Evolutionary conservation across 2,329 filamentous ascomycete genomes (phyloP).

Genomic region (Calonectria pteridis): DNA sequence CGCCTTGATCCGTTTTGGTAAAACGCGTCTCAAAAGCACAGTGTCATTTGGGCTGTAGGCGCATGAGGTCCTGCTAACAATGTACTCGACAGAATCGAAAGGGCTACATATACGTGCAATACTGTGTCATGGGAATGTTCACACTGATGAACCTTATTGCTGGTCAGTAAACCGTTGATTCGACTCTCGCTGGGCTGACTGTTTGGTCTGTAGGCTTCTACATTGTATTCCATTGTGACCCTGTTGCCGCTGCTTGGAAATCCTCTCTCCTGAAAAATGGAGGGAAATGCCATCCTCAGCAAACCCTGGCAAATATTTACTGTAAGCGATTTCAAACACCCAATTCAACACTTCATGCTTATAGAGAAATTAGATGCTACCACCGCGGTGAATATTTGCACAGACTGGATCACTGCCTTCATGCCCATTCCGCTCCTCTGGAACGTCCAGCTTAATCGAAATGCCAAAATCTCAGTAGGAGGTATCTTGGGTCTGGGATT

Average conservation of each 20-base stretch:
- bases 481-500: neutral
- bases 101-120: neutral
- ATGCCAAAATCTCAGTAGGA: neutral
- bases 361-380: neutral
- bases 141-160: neutral
- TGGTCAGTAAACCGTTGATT: neutral
- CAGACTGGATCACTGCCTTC: neutral
- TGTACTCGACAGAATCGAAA: neutral
- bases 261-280: neutral
- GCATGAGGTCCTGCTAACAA: too few species aligned
- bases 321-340: neutral
- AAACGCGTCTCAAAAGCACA: too few species aligned
- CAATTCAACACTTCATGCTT: neutral
- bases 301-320: neutral
- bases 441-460: neutral
- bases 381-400: neutral
- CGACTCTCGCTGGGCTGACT: neutral
- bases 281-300: neutral
- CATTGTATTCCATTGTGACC: neutral
- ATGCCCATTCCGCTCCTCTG: neutral
- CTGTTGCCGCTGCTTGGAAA: neutral
- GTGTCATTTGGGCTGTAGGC: neutral
- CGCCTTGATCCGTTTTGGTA: neutral
- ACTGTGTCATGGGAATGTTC: neutral
- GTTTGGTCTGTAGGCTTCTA: neutral